phyloP scores from a whole-genome alignment of 495 filamentous ascomycete genomes.

The Elasticomyces elasticus region DNA sequence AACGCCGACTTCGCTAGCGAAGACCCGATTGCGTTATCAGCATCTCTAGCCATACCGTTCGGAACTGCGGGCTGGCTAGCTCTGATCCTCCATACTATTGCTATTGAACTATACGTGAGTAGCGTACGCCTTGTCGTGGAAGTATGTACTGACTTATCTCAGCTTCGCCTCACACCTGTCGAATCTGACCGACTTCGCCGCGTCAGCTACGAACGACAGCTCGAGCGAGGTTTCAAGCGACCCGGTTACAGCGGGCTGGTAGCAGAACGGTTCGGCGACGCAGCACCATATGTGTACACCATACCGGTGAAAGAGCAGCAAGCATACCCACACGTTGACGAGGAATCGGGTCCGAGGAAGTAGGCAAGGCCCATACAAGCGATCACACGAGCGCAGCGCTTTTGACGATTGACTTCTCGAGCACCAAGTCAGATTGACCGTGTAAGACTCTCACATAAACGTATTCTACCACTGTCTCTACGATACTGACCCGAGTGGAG shows the following conservation, averaged over 20 bases:
- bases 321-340: no score
- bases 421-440: no score
- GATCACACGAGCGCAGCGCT: no score
- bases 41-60: constrained; percentile 33
- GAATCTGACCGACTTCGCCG: constrained; percentile 40
- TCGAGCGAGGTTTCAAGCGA: constrained; percentile 40
- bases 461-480: no score
- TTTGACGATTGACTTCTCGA: no score
- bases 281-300: no score
- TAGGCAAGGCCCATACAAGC: no score
- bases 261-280: constrained; percentile 39
- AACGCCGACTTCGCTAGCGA: constrained; percentile 21
- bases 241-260: constrained; percentile 41
- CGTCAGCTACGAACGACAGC: constrained; percentile 42
- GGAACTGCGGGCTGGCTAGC: constrained; percentile 38
- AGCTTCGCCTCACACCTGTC: constrained; percentile 32
- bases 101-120: constrained; percentile 40
- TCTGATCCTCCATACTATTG: constrained; percentile 36
- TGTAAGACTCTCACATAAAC: no score
- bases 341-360: no score
- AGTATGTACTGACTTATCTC: not conserved
- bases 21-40: constrained; percentile 28
- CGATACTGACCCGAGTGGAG: no score
- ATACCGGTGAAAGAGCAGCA: no score
- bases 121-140: constrained; percentile 22